A percentile compares a stretch with the other conserved stretches of the same genome.
Conservation (phyloP, 495 filamentous ascomycete species). For the Cenococcum geophilum region DNA sequence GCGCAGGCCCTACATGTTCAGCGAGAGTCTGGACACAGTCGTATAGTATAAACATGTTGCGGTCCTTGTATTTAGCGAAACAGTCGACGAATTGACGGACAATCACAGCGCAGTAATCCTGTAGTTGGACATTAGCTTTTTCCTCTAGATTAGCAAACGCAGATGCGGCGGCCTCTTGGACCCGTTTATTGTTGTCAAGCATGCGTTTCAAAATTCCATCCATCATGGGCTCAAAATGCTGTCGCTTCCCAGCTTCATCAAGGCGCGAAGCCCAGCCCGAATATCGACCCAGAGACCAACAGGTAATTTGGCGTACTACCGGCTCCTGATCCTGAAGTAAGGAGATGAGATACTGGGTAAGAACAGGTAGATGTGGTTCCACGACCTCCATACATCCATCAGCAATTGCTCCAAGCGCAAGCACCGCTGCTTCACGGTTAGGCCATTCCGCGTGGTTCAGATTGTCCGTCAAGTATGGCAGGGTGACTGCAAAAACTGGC, state of each 20-base stretch:
- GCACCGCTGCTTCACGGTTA: conserved; percentile 86
- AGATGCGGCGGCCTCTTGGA: conserved; percentile 93
- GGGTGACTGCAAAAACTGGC: conserved; percentile 80
- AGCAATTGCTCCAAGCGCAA: conserved; percentile 90
- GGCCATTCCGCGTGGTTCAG: conserved; percentile 85
- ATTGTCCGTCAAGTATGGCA: conserved; percentile 89
- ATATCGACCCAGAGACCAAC: conserved; percentile 93
- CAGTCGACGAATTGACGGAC: conserved; percentile 87
- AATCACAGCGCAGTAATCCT: conserved; percentile 83
- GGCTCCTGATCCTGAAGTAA: conserved; percentile 79
- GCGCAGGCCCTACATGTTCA: conserved; percentile 75
- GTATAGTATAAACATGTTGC: conserved; percentile 98
- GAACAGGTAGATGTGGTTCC: conserved; percentile 80
- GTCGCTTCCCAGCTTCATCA: conserved; percentile 56
- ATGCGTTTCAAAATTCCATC: conserved; percentile 90
- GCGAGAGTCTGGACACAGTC: conserved; percentile 97
- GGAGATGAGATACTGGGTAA: conserved; percentile 86
- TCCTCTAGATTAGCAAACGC: conserved; percentile 96
- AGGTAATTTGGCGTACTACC: conserved; percentile 95
- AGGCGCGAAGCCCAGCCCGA: conserved; percentile 87
- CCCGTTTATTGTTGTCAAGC: conserved; percentile 95
- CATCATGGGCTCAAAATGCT: conserved; percentile 95
- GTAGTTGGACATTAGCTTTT: conserved; percentile 72
- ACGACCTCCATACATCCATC: conserved; percentile 91
- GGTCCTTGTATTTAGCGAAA: conserved; percentile 92